These are phyloP conservation scores for Talaromyces marneffei DNA, from an alignment of 2,329 filamentous ascomycete species.

Conservation along the genomic window DNA sequence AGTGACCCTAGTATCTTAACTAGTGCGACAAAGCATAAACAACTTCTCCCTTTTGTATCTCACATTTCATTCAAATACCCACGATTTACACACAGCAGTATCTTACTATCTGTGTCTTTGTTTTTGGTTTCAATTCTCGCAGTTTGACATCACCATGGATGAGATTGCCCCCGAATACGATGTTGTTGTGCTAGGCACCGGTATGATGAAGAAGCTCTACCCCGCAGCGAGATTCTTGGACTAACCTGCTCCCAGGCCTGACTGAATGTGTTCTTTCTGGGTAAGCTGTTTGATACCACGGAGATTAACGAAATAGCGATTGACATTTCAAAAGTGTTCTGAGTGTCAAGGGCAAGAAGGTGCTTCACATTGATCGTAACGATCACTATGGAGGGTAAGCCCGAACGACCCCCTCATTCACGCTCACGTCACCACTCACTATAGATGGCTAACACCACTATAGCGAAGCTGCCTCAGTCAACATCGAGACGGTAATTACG, in stretches of 20 bases:
- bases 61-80: slow-evolving; percentile 13
- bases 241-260: slow-evolving; percentile 59
- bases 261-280: slow-evolving; percentile 99
- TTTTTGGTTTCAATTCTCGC: neutral
- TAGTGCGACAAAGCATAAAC: slow-evolving; percentile 1
- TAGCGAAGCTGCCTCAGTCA: slow-evolving; percentile 91
- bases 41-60: slow-evolving; percentile 15
- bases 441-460: slow-evolving; percentile 26
- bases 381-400: slow-evolving; percentile 96
- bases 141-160: slow-evolving; percentile 62
- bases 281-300: slow-evolving; percentile 47
- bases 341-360: slow-evolving; percentile 98
- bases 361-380: slow-evolving; percentile 97
- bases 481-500: slow-evolving; percentile 74
- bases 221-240: slow-evolving; percentile 21
- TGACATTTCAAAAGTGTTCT: slow-evolving; percentile 59
- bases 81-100: slow-evolving; percentile 7
- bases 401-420: slow-evolving; percentile 14
- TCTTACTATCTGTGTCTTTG: neutral
- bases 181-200: slow-evolving; percentile 96
- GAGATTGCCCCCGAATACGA: slow-evolving; percentile 98
- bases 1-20: neutral
- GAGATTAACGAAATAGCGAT: slow-evolving; percentile 12
- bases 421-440: slow-evolving; percentile 9
- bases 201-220: slow-evolving; percentile 47